Percentiles rank a stretch among this genome's conserved stretches.
Evolutionary conservation across 2,329 filamentous ascomycete species (phyloP).

Genomic region (Colletotrichum sp.): DNA sequence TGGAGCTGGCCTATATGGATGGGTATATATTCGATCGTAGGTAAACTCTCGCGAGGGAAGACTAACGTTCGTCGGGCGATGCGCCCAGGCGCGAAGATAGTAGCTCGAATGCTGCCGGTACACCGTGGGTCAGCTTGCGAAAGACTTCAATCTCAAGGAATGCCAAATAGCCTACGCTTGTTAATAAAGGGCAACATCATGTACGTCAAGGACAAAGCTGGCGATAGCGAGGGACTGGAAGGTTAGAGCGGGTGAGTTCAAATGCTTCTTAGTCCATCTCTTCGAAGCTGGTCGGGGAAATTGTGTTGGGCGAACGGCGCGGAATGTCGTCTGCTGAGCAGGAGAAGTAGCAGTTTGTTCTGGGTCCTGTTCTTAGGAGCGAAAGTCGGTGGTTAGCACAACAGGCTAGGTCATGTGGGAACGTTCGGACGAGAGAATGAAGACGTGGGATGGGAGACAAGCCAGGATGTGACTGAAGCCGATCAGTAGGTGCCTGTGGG

Average conservation of each 20-base stretch:
- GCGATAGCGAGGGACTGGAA: background rate
- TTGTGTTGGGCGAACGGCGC: background rate
- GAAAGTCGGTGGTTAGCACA: background rate
- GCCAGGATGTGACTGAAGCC: background rate
- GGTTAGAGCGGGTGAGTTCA: background rate
- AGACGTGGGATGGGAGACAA: background rate
- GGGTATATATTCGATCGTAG: slow-evolving; percentile 33
- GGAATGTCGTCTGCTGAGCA: background rate
- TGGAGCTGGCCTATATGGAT: background rate
- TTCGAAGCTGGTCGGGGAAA: background rate
- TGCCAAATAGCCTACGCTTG: slow-evolving; percentile 22
- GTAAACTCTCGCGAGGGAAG: background rate
- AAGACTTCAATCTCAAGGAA: background rate
- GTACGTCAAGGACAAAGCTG: background rate
- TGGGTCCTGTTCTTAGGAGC: background rate
- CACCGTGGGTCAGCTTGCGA: background rate
- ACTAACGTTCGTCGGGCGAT: slow-evolving; percentile 52
- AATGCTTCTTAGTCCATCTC: background rate
- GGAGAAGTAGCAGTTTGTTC: background rate
- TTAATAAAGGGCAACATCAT: slow-evolving; percentile 34
- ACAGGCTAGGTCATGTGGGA: background rate
- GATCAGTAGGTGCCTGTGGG: background rate
- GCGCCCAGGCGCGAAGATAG: slow-evolving; percentile 45
- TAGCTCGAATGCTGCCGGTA: slow-evolving; percentile 46
- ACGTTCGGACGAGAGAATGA: background rate